Evolutionary conservation across 352 stramenopile genomes (phyloP).

Genomic region (Phytopythium cucurbitacearum): DNA sequence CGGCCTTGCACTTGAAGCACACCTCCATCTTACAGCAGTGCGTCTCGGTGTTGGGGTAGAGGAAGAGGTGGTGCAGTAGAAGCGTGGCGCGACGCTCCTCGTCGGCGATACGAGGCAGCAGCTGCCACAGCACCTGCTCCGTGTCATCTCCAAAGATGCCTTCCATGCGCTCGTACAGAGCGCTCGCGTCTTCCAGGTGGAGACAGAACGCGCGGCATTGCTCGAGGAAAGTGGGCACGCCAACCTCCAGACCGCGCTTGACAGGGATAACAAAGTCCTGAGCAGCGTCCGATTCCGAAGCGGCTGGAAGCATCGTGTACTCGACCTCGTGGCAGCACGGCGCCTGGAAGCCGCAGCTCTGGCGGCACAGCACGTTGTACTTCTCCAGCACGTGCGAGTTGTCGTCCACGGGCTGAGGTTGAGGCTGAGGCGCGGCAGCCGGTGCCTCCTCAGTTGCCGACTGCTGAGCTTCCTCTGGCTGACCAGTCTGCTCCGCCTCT

Average conservation of each 20-base stretch:
- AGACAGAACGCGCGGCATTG: constrained; percentile 32
- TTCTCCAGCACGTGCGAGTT: constrained; percentile 50
- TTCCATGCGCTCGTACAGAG: constrained; percentile 34
- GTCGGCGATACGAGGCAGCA: constrained; percentile 39
- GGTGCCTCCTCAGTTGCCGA: not conserved
- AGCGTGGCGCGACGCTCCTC: constrained; percentile 53
- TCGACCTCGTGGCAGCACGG: constrained; percentile 53
- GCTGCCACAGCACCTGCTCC: constrained; percentile 18
- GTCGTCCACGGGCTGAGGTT: constrained; percentile 16
- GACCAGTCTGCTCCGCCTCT: not conserved
- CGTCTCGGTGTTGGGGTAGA: constrained; percentile 42
- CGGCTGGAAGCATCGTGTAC: constrained; percentile 45
- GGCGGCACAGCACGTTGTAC: constrained; percentile 47
- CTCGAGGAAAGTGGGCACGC: constrained; percentile 14
- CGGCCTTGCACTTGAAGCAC: constrained; percentile 67
- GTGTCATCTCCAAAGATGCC: constrained; percentile 14
- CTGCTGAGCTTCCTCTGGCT: not conserved
- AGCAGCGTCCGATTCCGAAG: constrained; percentile 6
- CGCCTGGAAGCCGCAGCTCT: constrained; percentile 59
- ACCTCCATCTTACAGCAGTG: constrained; percentile 34
- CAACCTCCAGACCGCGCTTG: constrained; percentile 12
- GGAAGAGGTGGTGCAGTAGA: constrained; percentile 37
- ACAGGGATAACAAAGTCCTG: constrained; percentile 8
- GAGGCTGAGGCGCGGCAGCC: not conserved
- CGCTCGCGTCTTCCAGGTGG: constrained; percentile 19